These are phyloP conservation scores for Pulveroboletus sp. DNA, from an alignment of 768 basidiomycete species.

Conservation along the genomic window DNA sequence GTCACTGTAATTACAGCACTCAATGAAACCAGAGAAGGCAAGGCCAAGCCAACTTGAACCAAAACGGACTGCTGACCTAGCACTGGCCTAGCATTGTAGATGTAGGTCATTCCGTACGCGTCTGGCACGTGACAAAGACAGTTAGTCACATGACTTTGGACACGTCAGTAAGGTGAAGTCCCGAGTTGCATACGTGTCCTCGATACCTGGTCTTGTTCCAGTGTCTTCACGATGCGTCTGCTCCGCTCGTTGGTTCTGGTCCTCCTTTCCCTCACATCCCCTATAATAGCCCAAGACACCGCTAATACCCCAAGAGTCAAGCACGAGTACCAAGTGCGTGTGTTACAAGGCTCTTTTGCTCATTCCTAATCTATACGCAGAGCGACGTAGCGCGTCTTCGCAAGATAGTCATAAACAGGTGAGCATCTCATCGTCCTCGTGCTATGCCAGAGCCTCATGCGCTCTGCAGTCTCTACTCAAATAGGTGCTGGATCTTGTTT, in stretches of 20 bases:
- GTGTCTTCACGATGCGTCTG: slow-evolving; percentile 49
- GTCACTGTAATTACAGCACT: no score
- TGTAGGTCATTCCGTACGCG: no score
- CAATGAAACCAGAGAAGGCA: no score
- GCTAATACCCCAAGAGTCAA: slow-evolving; percentile 45
- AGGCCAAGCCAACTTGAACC: no score
- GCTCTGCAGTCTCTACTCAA: slow-evolving; percentile 68
- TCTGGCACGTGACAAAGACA: slow-evolving; percentile 20
- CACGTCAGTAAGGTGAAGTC: no score
- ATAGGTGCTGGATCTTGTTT: slow-evolving; percentile 45
- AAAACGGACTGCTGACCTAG: no score
- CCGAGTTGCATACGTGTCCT: slow-evolving; percentile 1
- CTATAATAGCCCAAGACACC: slow-evolving; percentile 47
- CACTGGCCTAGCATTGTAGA: no score
- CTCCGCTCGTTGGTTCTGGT: slow-evolving; percentile 47
- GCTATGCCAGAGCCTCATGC: slow-evolving; percentile 6
- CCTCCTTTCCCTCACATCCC: slow-evolving; percentile 41
- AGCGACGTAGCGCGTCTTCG: slow-evolving; percentile 91
- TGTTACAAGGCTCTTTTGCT: not conserved
- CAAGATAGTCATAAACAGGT: slow-evolving; percentile 91
- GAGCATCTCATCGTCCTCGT: slow-evolving; percentile 9
- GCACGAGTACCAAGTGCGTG: slow-evolving; percentile 65
- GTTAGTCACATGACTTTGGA: slow-evolving; percentile 22
- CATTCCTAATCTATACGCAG: slow-evolving; percentile 35
- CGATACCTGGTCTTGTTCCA: not conserved